A percentile compares a stretch with the other conserved stretches of the same genome.
Conservation (phyloP, 2,329 filamentous ascomycete genomes). For the Zymoseptoria ardabiliae region DNA sequence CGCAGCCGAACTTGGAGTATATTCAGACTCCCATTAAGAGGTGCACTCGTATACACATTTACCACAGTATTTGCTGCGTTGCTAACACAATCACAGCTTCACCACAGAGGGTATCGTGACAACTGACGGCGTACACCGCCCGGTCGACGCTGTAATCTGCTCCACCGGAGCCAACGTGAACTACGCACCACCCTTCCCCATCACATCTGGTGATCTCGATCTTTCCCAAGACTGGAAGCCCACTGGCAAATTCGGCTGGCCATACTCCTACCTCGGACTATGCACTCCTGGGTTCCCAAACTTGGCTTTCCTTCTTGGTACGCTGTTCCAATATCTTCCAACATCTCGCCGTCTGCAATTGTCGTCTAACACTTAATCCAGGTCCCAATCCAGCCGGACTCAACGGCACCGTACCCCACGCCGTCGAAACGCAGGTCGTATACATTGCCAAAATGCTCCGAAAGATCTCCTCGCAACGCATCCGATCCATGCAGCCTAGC, state of each 20-base stretch:
- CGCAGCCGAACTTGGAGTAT: constrained; percentile 39
- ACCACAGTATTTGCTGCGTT: background rate
- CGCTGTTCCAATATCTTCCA: background rate
- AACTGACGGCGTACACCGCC: constrained; percentile 29
- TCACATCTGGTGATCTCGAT: constrained; percentile 20
- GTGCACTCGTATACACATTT: constrained; percentile 1
- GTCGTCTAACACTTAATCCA: constrained; percentile 1
- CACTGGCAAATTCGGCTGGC: constrained; percentile 30
- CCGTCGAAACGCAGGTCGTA: constrained; percentile 57
- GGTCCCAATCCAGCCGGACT: constrained; percentile 17
- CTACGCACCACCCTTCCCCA: constrained; percentile 29
- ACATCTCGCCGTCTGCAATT: background rate
- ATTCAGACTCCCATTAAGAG: constrained; percentile 35
- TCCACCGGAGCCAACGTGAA: constrained; percentile 35
- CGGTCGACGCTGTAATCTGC: constrained; percentile 39
- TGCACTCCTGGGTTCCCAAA: constrained; percentile 21
- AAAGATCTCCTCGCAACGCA: constrained; percentile 59
- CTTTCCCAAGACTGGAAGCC: constrained; percentile 24
- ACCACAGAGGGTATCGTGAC: constrained; percentile 35
- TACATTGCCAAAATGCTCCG: constrained; percentile 61
- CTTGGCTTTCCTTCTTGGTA: constrained; percentile 19
- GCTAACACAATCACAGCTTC: constrained; percentile 21
- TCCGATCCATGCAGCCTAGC: constrained; percentile 53
- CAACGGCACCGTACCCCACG: constrained; percentile 36
- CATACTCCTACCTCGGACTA: constrained; percentile 24